Base-by-base conservation (phyloP, 2,329 filamentous ascomycete species). In the Karstenula rhodostoma region DNA sequence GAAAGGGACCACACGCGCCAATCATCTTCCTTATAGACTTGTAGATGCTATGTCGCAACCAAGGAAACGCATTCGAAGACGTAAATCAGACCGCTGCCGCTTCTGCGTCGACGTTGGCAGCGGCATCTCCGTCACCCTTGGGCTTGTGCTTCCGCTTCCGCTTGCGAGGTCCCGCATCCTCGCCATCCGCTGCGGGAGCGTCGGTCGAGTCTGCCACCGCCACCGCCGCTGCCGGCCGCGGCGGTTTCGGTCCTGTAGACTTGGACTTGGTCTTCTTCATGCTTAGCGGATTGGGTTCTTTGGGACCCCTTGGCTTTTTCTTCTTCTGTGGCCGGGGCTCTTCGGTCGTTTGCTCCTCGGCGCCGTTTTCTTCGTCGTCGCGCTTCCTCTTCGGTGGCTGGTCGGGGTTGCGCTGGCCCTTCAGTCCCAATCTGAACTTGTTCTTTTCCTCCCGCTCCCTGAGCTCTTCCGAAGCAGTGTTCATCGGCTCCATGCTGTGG, bases 371-470 rank as follows among this genome's bases (percentile, higher is more conserved):
- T 80, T 83, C 81, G 83, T 87, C 59, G 66, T 62, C 74, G 72
- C 66, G 73, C 70, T 73, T 78, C 73, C 73, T 68, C 73, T 77
- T 78, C 49, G 67, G 70, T 59, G 66, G 64, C 29, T 61, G 66
- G 55, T 68, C 67, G 23, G 65, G 65, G 27, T 70, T 73, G 53
- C 73, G 68, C 66, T 65, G 81, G 13, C 71, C 82, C 76, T 86
- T 89, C 66, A 93, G 79, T 49, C 90, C 91, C 19, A 86, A 84
- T 65, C 88, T 85, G 71, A 94, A 91, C 79, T 96, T 96, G 58
- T 83, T 84, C 69, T 84, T 86, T 82, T 95, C 92, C 63, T 91
- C 90, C 60, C 82, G 82, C 54, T 89, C 85, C 62, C 89, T 85
- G 49, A 87, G 83, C 59, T 86, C 83, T 42, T 85, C 85, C 17